phyloP scores from a whole-genome alignment of 75 land plant species.

The Isoetes taiwanensis region DNA sequence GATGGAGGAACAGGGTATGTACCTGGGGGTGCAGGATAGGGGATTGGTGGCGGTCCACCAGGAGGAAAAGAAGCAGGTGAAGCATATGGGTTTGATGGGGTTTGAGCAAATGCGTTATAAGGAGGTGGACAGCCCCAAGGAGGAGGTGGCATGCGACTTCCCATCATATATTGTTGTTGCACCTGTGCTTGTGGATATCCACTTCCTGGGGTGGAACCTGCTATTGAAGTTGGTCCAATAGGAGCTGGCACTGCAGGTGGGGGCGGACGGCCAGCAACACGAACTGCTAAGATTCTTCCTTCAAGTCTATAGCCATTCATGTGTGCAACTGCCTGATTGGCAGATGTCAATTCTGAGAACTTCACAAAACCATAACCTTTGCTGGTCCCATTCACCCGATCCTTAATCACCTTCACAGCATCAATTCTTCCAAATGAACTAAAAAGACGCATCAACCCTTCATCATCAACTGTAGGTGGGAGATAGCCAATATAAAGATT shows the following conservation, averaged over 20 bases:
- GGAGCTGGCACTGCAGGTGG: constrained; percentile 3
- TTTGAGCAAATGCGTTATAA: neutral
- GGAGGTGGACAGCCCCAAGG: neutral
- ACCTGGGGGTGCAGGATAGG: neutral
- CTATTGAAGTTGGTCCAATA: neutral
- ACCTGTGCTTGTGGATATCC: neutral
- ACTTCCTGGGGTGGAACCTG: neutral
- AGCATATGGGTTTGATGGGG: too few relatives aligned
- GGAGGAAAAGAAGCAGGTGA: too few relatives aligned
- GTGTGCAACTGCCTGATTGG: constrained; percentile 17
- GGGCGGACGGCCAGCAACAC: constrained; percentile 21
- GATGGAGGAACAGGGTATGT: neutral
- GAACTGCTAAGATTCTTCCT: constrained; percentile 23
- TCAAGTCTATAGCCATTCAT: constrained; percentile 35
- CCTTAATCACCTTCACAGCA: constrained; percentile 22
- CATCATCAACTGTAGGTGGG: constrained; percentile 25
- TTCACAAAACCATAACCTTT: constrained; percentile 50
- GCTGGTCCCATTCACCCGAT: constrained; percentile 26
- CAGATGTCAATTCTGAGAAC: constrained; percentile 12
- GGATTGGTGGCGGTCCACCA: too few relatives aligned
- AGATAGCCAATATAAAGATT: constrained; percentile 38
- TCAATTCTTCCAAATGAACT: constrained; percentile 30
- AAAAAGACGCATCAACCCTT: constrained; percentile 19
- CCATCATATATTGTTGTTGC: neutral
- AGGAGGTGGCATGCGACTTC: constrained; percentile 1